Evolutionary conservation across 2,329 filamentous ascomycete species (phyloP).

Genomic region (Xylaria multiplex): DNA sequence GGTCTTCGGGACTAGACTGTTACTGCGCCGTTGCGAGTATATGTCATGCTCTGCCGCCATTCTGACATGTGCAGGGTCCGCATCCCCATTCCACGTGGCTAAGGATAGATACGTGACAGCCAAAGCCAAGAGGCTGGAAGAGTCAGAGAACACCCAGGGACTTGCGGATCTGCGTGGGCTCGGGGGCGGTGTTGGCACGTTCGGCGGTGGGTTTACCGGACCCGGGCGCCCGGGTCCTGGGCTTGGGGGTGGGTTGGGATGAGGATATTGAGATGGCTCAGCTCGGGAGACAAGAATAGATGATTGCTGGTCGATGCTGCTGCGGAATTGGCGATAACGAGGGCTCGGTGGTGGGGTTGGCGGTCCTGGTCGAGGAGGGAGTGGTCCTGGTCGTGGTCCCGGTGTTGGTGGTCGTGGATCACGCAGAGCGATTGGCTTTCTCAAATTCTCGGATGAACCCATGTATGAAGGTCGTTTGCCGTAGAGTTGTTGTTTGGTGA

Average conservation of each 20-base stretch:
- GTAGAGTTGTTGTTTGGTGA: constrained; percentile 10
- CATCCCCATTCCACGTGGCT: constrained; percentile 2
- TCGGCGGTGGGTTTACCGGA: constrained; percentile 41
- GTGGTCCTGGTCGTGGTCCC: constrained; percentile 20
- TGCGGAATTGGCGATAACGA: constrained; percentile 17
- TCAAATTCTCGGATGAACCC: constrained; percentile 7
- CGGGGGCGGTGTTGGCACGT: constrained; percentile 46
- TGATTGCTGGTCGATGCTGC: constrained; percentile 21
- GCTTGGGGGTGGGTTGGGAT: constrained; percentile 44
- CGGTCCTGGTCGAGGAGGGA: constrained; percentile 41
- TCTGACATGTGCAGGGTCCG: neutral
- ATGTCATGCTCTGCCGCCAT: neutral
- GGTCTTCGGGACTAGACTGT: neutral
- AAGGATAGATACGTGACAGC: constrained; percentile 9
- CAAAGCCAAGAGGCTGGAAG: neutral
- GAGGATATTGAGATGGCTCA: constrained; percentile 33
- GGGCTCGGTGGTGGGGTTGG: constrained; percentile 48
- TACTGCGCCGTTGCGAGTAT: neutral
- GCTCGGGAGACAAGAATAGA: constrained; percentile 30
- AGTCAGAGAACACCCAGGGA: constrained; percentile 2
- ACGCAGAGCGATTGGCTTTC: constrained; percentile 33
- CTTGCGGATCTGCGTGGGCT: constrained; percentile 40
- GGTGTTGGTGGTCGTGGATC: constrained; percentile 47
- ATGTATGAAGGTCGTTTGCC: constrained; percentile 3
- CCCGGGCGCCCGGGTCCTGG: constrained; percentile 40